Evolutionary conservation across 495 filamentous ascomycete species (phyloP).

Genomic region (Aspergillus heteromorphus): DNA sequence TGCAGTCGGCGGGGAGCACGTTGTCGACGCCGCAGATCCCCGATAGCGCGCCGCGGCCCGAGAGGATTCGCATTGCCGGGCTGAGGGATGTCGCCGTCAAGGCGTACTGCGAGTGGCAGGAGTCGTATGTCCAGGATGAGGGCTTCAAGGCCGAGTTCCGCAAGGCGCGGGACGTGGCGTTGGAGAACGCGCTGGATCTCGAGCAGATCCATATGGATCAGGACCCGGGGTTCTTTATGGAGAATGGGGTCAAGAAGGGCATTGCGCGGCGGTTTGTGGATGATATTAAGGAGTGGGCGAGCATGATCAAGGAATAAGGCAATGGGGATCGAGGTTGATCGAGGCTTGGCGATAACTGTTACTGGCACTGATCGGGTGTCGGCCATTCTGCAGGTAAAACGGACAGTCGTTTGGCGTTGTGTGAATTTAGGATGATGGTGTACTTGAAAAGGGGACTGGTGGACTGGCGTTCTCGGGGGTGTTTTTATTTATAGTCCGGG

Average conservation of each 20-base stretch:
- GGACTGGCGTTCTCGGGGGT: too few relatives aligned
- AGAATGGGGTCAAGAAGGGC: constrained; percentile 21
- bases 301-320: too few relatives aligned
- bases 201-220: constrained; percentile 23
- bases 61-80: constrained; percentile 12
- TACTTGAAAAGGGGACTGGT: too few relatives aligned
- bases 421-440: too few relatives aligned
- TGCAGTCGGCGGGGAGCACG: too few relatives aligned
- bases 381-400: too few relatives aligned
- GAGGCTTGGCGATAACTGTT: too few relatives aligned
- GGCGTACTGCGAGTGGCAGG: constrained; percentile 20
- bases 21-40: background rate
- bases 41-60: background rate
- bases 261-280: constrained; percentile 22
- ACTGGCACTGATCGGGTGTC: too few relatives aligned
- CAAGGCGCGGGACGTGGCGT: constrained; percentile 14
- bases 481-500: too few relatives aligned
- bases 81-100: constrained; percentile 19
- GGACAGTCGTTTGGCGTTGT: too few relatives aligned
- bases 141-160: constrained; percentile 15
- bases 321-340: background rate
- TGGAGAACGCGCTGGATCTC: constrained; percentile 19
- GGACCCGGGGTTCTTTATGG: constrained; percentile 23
- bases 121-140: constrained; percentile 13
- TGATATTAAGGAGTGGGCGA: constrained; percentile 23